Base-by-base conservation (phyloP, 1,139 yeast genomes). In the Lipomyces yarrowii region DNA sequence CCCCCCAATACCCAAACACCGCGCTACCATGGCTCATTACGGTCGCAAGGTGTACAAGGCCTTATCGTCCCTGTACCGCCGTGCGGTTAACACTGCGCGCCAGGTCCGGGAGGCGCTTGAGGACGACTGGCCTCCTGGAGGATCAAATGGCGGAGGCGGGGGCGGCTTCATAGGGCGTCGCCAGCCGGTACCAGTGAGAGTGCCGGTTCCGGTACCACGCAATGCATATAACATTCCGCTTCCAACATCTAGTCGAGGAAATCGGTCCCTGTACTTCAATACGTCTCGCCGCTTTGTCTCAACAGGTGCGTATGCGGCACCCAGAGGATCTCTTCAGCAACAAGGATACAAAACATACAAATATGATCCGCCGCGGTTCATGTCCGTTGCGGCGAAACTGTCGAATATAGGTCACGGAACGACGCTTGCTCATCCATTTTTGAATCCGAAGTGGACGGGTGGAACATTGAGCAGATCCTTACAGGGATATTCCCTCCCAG, bases 401-500 rank as follows among this genome's bases (percentile, higher is more conserved):
- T 32, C 67, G 21, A 57, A 51, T 32, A n/a, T 60, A n/a, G 62
- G 57, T 7, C 70, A 66, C 61, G 67, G 69, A 18, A 61, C 69
- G 6, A 57, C 67, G 10, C 66, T 66, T 48, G 65, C 54, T 8
- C 69, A 54, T 18, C 63, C 61, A 18, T 35, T 59, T 37, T 42
- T 61, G 23, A 59, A 69, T 32, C 69, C 69, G 6, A 63, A 65
- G 35, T 46, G 56, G 18, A 63, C 68, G 26, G 70, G 70, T 11
- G 70, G 70, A 32, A 67, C 67, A 33, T 62, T 68, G 32, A 62
- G 56, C 32, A 39, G 70, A 26, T 64, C 70, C 2, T 46, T 60
- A 6, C 37, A 57, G 26, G 70, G 70, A 13, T 68, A 67, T 53
- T 61, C 70, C 21, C 63, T 68, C 18, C 67, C 69, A 6, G 68